These are phyloP conservation scores for Panicum miliaceum DNA, from an alignment of 176 grass and related monocot species.

Conservation along the genomic window DNA sequence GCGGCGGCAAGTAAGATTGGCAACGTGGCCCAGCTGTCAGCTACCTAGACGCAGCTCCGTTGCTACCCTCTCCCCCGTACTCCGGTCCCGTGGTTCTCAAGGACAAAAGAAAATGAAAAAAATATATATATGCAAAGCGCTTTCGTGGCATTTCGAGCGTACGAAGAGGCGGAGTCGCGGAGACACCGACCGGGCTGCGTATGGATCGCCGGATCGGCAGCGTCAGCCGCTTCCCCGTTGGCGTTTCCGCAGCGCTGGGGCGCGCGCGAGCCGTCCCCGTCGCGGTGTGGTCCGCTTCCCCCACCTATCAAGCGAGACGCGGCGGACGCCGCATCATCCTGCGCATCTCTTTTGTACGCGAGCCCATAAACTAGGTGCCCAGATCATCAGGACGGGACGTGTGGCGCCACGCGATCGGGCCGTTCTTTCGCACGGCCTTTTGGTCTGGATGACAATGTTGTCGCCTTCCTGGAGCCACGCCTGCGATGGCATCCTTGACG, in stretches of 20 bases:
- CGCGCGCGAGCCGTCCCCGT: not conserved
- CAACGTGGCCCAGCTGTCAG: not conserved
- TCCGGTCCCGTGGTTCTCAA: not conserved
- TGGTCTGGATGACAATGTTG: not conserved
- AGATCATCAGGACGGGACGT: not conserved
- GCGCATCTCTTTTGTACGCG: constrained; percentile 19
- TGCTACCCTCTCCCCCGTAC: not conserved
- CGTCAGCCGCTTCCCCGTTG: not conserved
- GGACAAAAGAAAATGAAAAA: not conserved
- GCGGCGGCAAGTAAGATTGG: not conserved
- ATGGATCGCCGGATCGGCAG: constrained; percentile 2
- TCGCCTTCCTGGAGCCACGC: constrained; percentile 18
- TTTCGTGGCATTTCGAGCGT: not conserved
- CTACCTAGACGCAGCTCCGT: not conserved
- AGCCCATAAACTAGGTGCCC: not conserved
- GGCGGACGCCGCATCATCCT: not conserved
- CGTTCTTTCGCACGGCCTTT: not conserved
- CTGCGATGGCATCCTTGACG: not conserved
- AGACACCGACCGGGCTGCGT: not conserved
- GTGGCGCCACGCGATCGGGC: not conserved
- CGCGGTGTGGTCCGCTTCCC: constrained; percentile 13
- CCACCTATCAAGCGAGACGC: constrained; percentile 12
- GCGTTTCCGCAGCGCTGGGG: not conserved
- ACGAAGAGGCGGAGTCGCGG: constrained; percentile 26
- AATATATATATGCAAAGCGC: too few species aligned